A percentile compares a stretch with the other conserved stretches of the same genome.
Conservation (phyloP, 345 rosid genomes). For the Eucalyptus polyanthemos region DNA sequence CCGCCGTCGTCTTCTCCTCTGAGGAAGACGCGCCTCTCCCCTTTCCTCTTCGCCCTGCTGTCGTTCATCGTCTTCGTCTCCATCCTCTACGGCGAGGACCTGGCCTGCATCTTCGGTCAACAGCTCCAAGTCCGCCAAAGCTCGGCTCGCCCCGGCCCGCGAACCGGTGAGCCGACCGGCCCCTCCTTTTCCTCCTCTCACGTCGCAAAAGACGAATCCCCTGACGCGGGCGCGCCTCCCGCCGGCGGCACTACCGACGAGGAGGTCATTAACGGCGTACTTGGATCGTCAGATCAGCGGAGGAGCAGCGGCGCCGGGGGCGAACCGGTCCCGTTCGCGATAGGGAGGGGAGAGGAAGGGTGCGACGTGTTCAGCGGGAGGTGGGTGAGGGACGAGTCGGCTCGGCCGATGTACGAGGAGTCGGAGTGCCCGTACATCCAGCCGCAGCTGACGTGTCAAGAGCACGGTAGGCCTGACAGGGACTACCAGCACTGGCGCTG, state of each 20-base stretch:
- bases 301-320: not conserved
- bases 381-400: constrained; percentile 75
- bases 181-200: not conserved
- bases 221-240: not conserved
- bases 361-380: constrained; percentile 84
- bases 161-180: constrained; percentile 19
- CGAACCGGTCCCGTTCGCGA: constrained; percentile 45
- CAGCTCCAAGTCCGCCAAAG: constrained; percentile 23
- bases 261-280: constrained; percentile 21
- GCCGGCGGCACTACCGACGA: not conserved
- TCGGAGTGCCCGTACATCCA: constrained; percentile 96
- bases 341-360: constrained; percentile 43
- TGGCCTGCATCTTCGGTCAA: constrained; percentile 44
- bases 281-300: constrained; percentile 4
- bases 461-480: constrained; percentile 77
- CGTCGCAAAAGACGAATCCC: not conserved
- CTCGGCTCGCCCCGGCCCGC: constrained; percentile 17
- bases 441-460: constrained; percentile 96
- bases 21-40: constrained; percentile 47
- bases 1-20: constrained; percentile 34
- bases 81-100: constrained; percentile 62
- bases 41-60: constrained; percentile 50
- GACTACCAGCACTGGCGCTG: constrained; percentile 82
- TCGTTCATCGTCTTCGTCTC: constrained; percentile 58
- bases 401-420: constrained; percentile 75